Evolutionary conservation across 192 early-diverging fungal genomes (phyloP), one percentile per base, ranked within the genome.

Genomic region (Coemansia sp.): DNA sequence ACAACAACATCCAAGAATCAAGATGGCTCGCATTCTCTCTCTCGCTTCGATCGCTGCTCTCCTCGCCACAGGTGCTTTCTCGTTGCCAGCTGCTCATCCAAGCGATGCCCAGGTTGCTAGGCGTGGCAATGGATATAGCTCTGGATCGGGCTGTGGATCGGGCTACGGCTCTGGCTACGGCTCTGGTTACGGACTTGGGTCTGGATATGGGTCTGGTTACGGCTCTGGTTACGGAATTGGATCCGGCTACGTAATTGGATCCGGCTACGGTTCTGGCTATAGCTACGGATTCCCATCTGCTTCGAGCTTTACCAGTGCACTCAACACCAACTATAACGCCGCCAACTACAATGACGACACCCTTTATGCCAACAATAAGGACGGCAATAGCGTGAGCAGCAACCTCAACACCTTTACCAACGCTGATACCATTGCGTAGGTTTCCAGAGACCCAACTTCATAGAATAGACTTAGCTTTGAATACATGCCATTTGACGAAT

Each of bases 261-360:
- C 15, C 0, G 47, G 47, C n/a, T 25, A 22, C 25, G 47, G 47
- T 23, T 22, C 0, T 27, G 47, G 47, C 0, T 22, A 28, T 14
- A 14, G 47, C 8, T 50, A 14, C 25, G 9, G 25, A 0, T 50
- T 50, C 47, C 47, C 47, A 8, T 50, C 2, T 50, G 47, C 25
- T 9, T 50, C 47, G 23, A 27, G 23, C 22, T 50, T 50, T 50
- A 50, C 47, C 40, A 59, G 29, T 14, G 42, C 37, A 7, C 28
- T 59, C 27, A 59, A 59, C 36, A 29, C 36, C 33, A 57, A 57
- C 40, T 25, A 13, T 22, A 57, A 57, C 38, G 34, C 36, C 1
- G 56, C 56, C n/a, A 36, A 57, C 37, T 57, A 13, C 38, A 57
- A 57, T 22, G 56, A 57, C 13, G 22, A 57, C 38, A 57, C 56